Base-by-base conservation (phyloP, 352 stramenopile species). In the Hyaloperonospora arabidopsidis region DNA sequence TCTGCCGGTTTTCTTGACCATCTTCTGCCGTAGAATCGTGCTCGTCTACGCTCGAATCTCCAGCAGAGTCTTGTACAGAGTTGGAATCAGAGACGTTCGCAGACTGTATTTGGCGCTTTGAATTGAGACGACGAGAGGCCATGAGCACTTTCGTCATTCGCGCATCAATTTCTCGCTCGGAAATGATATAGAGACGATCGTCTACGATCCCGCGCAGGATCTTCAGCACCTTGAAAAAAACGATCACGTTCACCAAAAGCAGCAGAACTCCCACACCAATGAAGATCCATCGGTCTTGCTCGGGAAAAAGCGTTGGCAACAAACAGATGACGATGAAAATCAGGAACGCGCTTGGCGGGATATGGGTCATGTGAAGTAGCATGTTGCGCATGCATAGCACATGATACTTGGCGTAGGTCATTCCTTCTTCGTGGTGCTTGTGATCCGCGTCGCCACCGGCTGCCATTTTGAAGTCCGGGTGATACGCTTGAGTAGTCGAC, bases 311-410 rank as follows among this genome's bases (percentile, higher is more conserved):
- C 0, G 83, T 72, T 12, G 77, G 76, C n/a, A 92, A 53, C 21
- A 93, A 57, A 32, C 54, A 75, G 43, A 93, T 86, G 17, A 84
- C 49, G 0, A 93, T 39, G 23, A 93, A 70, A 49, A 93, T 82
- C 13, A 90, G 49, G 40, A 92, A 90, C 5, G 74, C 79, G 40
- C 76, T 88, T 47, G 74, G 84, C 40, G 88, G 84, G 55, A 93
- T 64, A 45, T 90, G 68, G 32, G 84, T 85, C 61, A 93, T 84
- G 56, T 90, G 78, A 51, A 79, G 81, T 3, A 93, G 58, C 64
- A 93, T 40, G 58, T 93, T 92, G 25, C 84, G 79, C 76, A 89
- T 93, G 64, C 84, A 93, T 8, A 92, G 66, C n/a, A 76, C 70
- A 55, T 93, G 76, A 51, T 85, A 93, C 48, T 76, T 69, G 15